phyloP scores from a whole-genome alignment of 805 yeast species.

The Huiozyma sinensis region DNA sequence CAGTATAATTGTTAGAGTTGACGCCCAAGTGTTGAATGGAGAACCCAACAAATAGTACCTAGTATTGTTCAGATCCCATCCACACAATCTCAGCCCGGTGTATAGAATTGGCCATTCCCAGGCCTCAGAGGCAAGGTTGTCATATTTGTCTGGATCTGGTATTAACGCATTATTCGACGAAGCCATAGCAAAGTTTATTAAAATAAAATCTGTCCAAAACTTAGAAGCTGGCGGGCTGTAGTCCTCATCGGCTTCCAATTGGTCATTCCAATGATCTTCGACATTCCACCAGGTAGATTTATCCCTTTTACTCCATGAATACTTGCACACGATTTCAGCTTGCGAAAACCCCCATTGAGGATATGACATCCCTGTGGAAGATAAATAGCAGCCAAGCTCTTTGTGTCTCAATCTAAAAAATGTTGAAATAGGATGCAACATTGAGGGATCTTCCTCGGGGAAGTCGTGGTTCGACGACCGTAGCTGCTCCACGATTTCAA shows the following conservation, averaged over 20 bases:
- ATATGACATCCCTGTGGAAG: slow-evolving; percentile 67
- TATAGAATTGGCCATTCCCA: slow-evolving; percentile 88
- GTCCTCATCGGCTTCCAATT: slow-evolving; percentile 43
- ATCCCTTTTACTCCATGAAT: slow-evolving; percentile 57
- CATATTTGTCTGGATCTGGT: slow-evolving; percentile 68
- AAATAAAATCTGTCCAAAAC: slow-evolving; percentile 66
- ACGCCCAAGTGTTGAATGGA: slow-evolving; percentile 71
- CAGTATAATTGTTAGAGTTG: slow-evolving; percentile 46
- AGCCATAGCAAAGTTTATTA: slow-evolving; percentile 77
- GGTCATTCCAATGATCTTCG: slow-evolving; percentile 54
- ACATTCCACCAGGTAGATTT: slow-evolving; percentile 86
- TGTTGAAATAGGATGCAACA: slow-evolving; percentile 72
- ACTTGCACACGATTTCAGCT: slow-evolving; percentile 84
- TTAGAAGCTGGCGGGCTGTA: slow-evolving; percentile 54
- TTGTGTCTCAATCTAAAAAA: slow-evolving; percentile 66
- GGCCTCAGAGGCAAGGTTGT: slow-evolving; percentile 58
- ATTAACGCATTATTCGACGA: slow-evolving; percentile 74
- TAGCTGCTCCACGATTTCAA: slow-evolving; percentile 55
- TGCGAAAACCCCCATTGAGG: slow-evolving; percentile 98
- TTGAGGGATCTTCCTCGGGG: slow-evolving; percentile 36
- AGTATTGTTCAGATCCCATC: slow-evolving; percentile 48
- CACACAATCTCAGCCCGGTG: slow-evolving; percentile 65
- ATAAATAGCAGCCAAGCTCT: slow-evolving; percentile 69
- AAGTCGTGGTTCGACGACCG: slow-evolving; percentile 27
- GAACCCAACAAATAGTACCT: slow-evolving; percentile 66